A percentile compares a stretch with the other conserved stretches of the same genome.
phyloP scores from a whole-genome alignment of 169 alveolate species.

The Cryptosporidium parvum region DNA sequence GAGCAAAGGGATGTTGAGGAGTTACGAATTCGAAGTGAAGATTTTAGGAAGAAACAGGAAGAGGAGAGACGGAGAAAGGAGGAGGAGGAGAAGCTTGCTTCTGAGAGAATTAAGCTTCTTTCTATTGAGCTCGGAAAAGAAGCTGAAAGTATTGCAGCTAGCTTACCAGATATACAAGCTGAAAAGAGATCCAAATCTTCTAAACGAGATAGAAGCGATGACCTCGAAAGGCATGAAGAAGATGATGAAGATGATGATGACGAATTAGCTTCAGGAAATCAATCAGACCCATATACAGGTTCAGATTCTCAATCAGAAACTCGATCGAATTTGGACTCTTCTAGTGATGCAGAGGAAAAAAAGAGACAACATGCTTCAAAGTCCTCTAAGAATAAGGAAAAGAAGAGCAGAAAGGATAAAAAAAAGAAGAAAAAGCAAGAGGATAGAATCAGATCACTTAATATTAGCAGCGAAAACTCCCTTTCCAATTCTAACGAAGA shows the following conservation, averaged over 20 bases:
- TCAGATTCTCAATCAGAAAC: neutral
- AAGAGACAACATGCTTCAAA: neutral
- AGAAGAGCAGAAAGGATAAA: neutral
- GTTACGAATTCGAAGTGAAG: conserved; percentile 56
- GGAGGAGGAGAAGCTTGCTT: conserved; percentile 42
- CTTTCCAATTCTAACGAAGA: neutral
- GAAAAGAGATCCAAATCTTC: conserved; percentile 4
- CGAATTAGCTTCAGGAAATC: neutral
- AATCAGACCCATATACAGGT: conserved; percentile 10
- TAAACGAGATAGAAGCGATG: conserved; percentile 28
- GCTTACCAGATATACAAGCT: conserved; percentile 32
- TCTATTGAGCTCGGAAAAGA: conserved; percentile 69
- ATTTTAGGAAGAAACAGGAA: conserved; percentile 65
- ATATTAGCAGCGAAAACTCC: neutral
- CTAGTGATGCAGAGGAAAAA: neutral
- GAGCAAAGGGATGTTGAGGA: conserved; percentile 75
- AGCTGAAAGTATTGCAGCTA: conserved; percentile 71
- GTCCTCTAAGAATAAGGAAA: neutral
- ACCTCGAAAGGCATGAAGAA: neutral
- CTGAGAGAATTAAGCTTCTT: conserved; percentile 55
- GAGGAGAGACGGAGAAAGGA: conserved; percentile 46
- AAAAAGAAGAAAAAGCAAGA: neutral
- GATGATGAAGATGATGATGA: neutral
- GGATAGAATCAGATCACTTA: neutral
- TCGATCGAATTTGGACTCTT: neutral